Conservation (phyloP, 371 early-diverging fungal species). For the Mucor irregularis region DNA sequence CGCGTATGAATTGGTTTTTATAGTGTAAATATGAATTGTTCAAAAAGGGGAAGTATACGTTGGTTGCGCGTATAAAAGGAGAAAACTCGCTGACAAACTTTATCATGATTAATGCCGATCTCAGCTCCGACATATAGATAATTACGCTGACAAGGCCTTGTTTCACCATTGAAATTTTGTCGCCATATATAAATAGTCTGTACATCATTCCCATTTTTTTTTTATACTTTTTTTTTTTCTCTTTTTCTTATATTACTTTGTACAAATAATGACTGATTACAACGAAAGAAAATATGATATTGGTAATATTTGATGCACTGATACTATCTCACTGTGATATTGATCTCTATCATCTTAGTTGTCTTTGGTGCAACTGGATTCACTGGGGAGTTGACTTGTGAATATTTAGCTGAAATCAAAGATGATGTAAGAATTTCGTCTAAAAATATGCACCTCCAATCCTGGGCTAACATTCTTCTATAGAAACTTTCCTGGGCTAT, state of each 20-base stretch:
- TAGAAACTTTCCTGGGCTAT: slow-evolving; percentile 43
- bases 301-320: slow-evolving; percentile 1
- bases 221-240: background rate
- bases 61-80: too few species aligned
- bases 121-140: background rate
- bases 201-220: background rate
- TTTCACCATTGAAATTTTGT: too few species aligned
- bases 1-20: too few species aligned
- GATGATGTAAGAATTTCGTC: slow-evolving; percentile 24
- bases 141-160: background rate
- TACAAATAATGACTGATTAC: slow-evolving; percentile 11
- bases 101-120: too few species aligned
- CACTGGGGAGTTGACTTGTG: slow-evolving; percentile 76
- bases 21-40: too few species aligned
- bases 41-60: too few species aligned
- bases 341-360: slow-evolving; percentile 22
- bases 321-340: background rate
- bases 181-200: too few species aligned
- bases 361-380: slow-evolving; percentile 90
- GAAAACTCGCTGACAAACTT: too few species aligned
- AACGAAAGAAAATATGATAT: slow-evolving; percentile 19
- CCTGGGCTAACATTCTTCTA: too few species aligned
- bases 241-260: background rate
- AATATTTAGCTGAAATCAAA: slow-evolving; percentile 38
- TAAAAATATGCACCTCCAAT: too few species aligned